These are phyloP conservation scores for Erysiphe pisi DNA, from an alignment of 2,329 filamentous ascomycete species.

Conservation along the genomic window DNA sequence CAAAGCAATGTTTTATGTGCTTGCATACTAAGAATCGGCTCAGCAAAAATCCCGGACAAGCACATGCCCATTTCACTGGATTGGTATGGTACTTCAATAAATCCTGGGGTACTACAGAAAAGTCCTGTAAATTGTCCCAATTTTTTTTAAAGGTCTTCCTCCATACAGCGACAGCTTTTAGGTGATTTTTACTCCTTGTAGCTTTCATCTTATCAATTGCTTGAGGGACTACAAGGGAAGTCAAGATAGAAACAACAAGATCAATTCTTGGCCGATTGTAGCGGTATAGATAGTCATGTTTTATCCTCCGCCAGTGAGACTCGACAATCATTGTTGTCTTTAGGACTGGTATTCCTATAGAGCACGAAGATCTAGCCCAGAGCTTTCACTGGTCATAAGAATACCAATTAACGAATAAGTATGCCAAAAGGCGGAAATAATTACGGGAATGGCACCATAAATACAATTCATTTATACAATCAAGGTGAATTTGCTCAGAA, in stretches of 20 bases:
- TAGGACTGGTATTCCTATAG: background rate
- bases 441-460: background rate
- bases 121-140: background rate
- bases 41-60: background rate
- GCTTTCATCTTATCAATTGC: background rate
- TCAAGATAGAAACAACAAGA: background rate
- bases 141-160: background rate
- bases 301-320: background rate
- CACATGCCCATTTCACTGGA: background rate
- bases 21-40: background rate
- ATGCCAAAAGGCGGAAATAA: background rate
- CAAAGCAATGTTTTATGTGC: background rate
- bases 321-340: constrained; percentile 6
- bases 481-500: background rate
- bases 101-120: background rate
- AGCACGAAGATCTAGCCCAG: background rate
- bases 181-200: background rate
- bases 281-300: background rate
- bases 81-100: background rate
- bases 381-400: background rate
- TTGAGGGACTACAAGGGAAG: background rate
- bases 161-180: background rate
- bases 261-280: background rate
- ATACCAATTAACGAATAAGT: background rate
- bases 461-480: background rate